phyloP scores from a whole-genome alignment of 495 filamentous ascomycete genomes.

The Clavariopsis aquatica region DNA sequence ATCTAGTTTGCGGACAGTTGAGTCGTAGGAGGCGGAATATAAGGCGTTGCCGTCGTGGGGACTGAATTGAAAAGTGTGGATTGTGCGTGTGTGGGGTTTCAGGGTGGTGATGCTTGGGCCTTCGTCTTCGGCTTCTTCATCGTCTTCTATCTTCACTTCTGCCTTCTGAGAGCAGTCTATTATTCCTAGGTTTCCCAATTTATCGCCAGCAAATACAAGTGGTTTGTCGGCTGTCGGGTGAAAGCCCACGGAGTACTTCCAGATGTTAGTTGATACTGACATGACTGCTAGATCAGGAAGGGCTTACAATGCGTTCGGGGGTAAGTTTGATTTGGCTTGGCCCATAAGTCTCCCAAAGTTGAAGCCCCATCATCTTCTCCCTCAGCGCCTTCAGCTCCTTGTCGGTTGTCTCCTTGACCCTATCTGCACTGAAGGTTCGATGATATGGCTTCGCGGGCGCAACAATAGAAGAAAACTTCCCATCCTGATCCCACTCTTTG shows the following conservation, averaged over 20 bases:
- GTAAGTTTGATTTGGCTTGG: constrained; percentile 91
- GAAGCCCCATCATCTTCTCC: constrained; percentile 75
- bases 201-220: constrained; percentile 93
- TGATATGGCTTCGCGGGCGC: constrained; percentile 73
- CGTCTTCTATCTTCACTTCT: constrained; percentile 51
- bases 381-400: constrained; percentile 73
- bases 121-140: constrained; percentile 65
- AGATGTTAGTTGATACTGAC: constrained; percentile 8
- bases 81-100: constrained; percentile 87
- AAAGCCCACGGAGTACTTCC: constrained; percentile 76
- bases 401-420: constrained; percentile 79
- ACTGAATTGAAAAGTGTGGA: constrained; percentile 77
- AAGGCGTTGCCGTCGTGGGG: constrained; percentile 67
- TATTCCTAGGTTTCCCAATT: constrained; percentile 90
- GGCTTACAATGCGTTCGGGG: constrained; percentile 69
- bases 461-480: constrained; percentile 58
- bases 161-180: constrained; percentile 82
- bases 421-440: constrained; percentile 75
- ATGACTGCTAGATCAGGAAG: background rate
- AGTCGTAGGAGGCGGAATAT: constrained; percentile 91
- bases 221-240: constrained; percentile 84
- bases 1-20: constrained; percentile 84
- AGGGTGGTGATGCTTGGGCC: constrained; percentile 79
- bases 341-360: constrained; percentile 78
- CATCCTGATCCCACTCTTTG: constrained; percentile 56